Percentiles rank a stretch among this genome's conserved stretches.
phyloP scores from a whole-genome alignment of 257 asterid species.

The Solanum sparsipilum region DNA sequence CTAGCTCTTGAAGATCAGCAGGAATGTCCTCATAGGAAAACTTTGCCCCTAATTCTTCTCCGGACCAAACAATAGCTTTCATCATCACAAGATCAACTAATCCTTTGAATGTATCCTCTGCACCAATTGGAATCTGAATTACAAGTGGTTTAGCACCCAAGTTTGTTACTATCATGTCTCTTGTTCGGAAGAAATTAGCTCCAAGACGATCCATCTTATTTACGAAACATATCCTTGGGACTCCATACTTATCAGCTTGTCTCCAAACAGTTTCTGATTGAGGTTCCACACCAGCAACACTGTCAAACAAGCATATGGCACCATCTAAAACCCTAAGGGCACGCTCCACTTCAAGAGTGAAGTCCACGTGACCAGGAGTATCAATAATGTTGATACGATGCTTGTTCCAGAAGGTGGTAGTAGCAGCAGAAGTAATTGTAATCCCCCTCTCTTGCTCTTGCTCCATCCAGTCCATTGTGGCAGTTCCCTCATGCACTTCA shows the following conservation, averaged over 20 bases:
- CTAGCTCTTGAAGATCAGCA: slow-evolving; percentile 55
- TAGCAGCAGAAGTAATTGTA: slow-evolving; percentile 93
- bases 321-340: slow-evolving; percentile 94
- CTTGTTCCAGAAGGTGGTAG: slow-evolving; percentile 88
- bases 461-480: slow-evolving; percentile 99
- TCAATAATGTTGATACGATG: slow-evolving; percentile 94
- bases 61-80: slow-evolving; percentile 81
- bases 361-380: slow-evolving; percentile 97
- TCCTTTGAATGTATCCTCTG: slow-evolving; percentile 81
- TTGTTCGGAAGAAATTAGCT: slow-evolving; percentile 83
- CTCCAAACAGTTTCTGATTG: slow-evolving; percentile 99
- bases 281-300: slow-evolving; percentile 99
- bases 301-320: slow-evolving; percentile 89
- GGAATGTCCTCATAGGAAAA: slow-evolving; percentile 72
- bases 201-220: slow-evolving; percentile 98
- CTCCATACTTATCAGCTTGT: slow-evolving; percentile 96
- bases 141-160: slow-evolving; percentile 91
- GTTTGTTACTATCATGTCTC: slow-evolving; percentile 85
- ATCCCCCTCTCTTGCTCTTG: slow-evolving; percentile 98
- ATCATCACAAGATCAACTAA: slow-evolving; percentile 76
- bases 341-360: slow-evolving; percentile 96
- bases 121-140: slow-evolving; percentile 78
- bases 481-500: slow-evolving; percentile 97
- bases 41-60: slow-evolving; percentile 97
- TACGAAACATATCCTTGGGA: slow-evolving; percentile 94